phyloP scores from a whole-genome alignment of 2,329 filamentous ascomycete species.

The Aspergillus viridinutans region DNA sequence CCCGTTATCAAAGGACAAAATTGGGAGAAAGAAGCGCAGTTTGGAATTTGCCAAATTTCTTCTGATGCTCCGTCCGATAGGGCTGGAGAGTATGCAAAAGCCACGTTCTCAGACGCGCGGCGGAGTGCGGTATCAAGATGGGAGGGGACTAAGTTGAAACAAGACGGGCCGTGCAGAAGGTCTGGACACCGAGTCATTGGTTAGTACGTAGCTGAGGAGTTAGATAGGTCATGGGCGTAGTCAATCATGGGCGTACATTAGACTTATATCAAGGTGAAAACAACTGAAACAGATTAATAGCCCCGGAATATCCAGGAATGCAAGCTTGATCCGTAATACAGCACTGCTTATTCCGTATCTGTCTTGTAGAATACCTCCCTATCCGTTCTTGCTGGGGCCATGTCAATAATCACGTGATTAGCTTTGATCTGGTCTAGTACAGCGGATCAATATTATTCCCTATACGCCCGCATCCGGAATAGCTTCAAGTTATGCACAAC shows the following conservation, averaged over 20 bases:
- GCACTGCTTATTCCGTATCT: too few species aligned
- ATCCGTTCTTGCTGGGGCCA: constrained; percentile 1
- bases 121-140: constrained; percentile 21
- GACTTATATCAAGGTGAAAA: not conserved
- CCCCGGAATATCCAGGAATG: not conserved
- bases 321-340: not conserved
- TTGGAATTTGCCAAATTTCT: not conserved
- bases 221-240: not conserved
- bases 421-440: constrained; percentile 16
- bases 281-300: not conserved
- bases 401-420: constrained; percentile 25
- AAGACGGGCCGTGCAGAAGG: constrained; percentile 3
- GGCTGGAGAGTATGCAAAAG: constrained; percentile 13
- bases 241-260: not conserved
- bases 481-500: constrained; percentile 1
- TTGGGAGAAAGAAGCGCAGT: not conserved
- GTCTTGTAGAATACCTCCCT: not conserved
- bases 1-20: constrained; percentile 13
- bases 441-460: constrained; percentile 14
- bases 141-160: constrained; percentile 3
- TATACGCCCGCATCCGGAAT: constrained; percentile 7
- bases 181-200: not conserved
- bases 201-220: not conserved
- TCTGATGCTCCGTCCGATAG: constrained; percentile 2
- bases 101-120: constrained; percentile 28